Percentiles rank a stretch among this genome's conserved stretches.
phyloP scores from a whole-genome alignment of 805 yeast species.

The Kuraishia capsulata region DNA sequence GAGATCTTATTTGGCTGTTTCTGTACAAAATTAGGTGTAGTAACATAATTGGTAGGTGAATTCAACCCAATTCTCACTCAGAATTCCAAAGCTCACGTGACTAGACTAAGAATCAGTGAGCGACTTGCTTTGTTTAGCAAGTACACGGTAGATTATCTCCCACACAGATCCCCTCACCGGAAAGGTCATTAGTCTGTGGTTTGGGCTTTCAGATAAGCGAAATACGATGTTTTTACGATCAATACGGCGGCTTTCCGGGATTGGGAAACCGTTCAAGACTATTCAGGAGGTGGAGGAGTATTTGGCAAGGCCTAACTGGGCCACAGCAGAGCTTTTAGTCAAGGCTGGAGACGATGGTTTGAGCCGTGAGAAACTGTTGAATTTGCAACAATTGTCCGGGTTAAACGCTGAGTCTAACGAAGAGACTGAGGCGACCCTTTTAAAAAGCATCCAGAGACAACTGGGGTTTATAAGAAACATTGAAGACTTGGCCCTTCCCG shows the following conservation, averaged over 20 bases:
- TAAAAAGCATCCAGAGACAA: constrained; percentile 32
- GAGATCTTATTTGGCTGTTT: neutral
- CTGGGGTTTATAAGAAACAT: constrained; percentile 39
- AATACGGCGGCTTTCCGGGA: too few species aligned
- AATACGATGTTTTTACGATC: too few species aligned
- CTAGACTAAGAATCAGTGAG: too few species aligned
- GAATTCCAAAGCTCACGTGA: too few species aligned
- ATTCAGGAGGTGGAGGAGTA: neutral
- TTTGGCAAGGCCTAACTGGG: constrained; percentile 13
- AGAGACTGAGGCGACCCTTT: constrained; percentile 21
- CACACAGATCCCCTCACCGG: too few species aligned
- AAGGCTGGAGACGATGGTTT: constrained; percentile 7
- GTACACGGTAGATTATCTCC: too few species aligned
- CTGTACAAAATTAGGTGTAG: neutral
- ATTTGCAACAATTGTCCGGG: constrained; percentile 40
- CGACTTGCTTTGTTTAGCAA: too few species aligned
- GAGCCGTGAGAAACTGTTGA: constrained; percentile 10
- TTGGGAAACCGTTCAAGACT: neutral
- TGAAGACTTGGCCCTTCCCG: constrained; percentile 20
- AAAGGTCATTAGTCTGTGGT: too few species aligned
- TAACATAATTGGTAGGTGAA: neutral
- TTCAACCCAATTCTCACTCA: too few species aligned
- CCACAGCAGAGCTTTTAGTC: constrained; percentile 6
- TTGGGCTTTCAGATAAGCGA: too few species aligned
- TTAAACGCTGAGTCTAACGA: constrained; percentile 22